Evolutionary conservation across 805 yeast species (phyloP).

Genomic region (Metschnikowia peoriensis): DNA sequence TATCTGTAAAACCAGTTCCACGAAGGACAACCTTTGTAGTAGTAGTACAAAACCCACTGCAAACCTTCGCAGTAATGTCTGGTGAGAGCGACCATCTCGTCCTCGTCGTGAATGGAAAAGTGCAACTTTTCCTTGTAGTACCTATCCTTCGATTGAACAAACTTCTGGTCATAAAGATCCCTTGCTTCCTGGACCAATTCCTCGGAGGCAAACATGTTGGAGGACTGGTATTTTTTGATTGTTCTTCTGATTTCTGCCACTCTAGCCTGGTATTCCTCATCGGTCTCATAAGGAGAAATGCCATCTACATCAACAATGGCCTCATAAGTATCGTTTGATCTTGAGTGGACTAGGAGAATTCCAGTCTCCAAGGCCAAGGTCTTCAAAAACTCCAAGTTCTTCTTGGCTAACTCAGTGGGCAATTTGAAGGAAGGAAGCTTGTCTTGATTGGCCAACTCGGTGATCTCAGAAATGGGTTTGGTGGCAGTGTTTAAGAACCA

Average conservation of each 20-base stretch:
- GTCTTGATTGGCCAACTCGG: constrained; percentile 29
- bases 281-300: constrained; percentile 61
- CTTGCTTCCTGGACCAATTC: constrained; percentile 47
- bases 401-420: constrained; percentile 46
- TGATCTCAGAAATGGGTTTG: constrained; percentile 32
- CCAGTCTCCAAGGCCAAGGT: constrained; percentile 66
- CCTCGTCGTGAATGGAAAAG: constrained; percentile 61
- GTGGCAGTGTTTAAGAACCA: constrained; percentile 44
- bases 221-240: constrained; percentile 63
- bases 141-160: constrained; percentile 77
- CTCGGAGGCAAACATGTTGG: constrained; percentile 61
- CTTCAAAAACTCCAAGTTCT: constrained; percentile 59
- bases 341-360: constrained; percentile 62
- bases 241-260: constrained; percentile 49
- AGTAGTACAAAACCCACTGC: constrained; percentile 94
- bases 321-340: constrained; percentile 52
- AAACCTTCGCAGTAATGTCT: constrained; percentile 88
- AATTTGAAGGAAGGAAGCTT: constrained; percentile 34
- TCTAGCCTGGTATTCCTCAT: constrained; percentile 60
- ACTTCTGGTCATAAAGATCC: constrained; percentile 68
- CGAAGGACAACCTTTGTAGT: constrained; percentile 86
- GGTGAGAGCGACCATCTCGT: constrained; percentile 58
- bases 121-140: constrained; percentile 82
- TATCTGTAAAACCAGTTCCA: constrained; percentile 94
- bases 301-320: constrained; percentile 73